Base-by-base conservation (phyloP, 2,329 filamentous ascomycete species). In the Aspergillus fischeri region DNA sequence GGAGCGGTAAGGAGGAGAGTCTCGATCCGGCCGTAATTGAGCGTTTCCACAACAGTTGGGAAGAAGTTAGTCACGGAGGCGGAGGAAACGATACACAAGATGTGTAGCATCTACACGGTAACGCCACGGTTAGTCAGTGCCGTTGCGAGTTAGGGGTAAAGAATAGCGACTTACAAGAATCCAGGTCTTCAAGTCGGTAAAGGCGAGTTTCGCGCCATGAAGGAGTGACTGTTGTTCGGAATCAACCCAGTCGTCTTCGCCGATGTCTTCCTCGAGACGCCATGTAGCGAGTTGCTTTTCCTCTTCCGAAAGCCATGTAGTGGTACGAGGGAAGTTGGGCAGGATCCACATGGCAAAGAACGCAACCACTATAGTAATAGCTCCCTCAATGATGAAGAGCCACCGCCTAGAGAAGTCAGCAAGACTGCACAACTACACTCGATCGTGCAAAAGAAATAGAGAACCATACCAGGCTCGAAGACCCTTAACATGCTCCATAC, bases 361-460 rank as follows among this genome's bases (percentile, higher is more conserved):
- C 14, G 87, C 86, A 28, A 90, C 78, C 5, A 75, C 76, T 25
- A 90, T 70, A 1, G 87, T 90, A 57, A 87, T 79, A 17, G 80
- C 77, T 25, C 88, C 88, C 70, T 91, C 87, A 42, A 90, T 85
- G 54, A 91, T 85, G 73, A 89, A 89, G 0, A 89, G 75, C 82
- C 83, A 87, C 11, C 85, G 77, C 71, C 68, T 67, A 28, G 38
- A 24, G 10, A 38, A 24, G 42, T 49, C 35, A 51, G 42, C 11
- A 20, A 53, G 8, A 45, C 24, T 32, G n/a, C 28, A 42, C 17
- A 6, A 14, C 7, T 38, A 27, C 6, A 8, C 8, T 25, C n/a
- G 21, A 41, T 24, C 29, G 51, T 57, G 57, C 38, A 50, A 60
- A 55, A 42, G 50, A 59, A 32, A 17, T 20, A 9, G 6, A 27